Conservation (phyloP, 2,329 filamentous ascomycete species). For the Arthrobotrys musiformis region DNA sequence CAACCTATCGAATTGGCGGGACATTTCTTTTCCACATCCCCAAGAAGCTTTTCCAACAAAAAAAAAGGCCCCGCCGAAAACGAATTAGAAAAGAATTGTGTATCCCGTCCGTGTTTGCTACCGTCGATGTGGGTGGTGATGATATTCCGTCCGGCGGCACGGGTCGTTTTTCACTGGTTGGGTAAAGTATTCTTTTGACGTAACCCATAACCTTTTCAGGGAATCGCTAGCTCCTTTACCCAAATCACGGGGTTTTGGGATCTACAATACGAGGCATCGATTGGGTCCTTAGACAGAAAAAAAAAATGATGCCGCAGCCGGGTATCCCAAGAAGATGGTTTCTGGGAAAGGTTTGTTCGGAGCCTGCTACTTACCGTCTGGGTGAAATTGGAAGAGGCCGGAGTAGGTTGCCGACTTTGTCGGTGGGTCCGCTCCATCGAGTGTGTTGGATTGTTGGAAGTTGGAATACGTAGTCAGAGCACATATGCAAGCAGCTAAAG, state of each 20-base stretch:
- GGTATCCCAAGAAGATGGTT: conserved; percentile 37
- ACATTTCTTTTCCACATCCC: too few species aligned
- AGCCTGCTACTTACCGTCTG: background rate
- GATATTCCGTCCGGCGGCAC: conserved; percentile 33
- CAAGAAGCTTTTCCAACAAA: conserved; percentile 11
- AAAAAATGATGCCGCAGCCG: conserved; percentile 5
- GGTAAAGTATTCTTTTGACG: conserved; percentile 23
- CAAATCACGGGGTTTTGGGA: conserved; percentile 52
- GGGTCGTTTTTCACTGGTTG: conserved; percentile 43
- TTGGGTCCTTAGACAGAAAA: conserved; percentile 26
- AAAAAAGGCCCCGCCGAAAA: background rate
- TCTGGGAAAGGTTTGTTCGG: conserved; percentile 30
- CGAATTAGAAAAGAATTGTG: too few species aligned
- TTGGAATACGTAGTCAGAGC: conserved; percentile 15
- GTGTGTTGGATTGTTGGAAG: conserved; percentile 52
- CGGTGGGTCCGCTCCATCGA: conserved; percentile 18
- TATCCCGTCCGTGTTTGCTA: conserved; percentile 29
- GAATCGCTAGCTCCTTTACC: conserved; percentile 36
- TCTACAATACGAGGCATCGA: conserved; percentile 19
- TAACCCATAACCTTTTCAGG: conserved; percentile 37
- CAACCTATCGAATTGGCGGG: conserved; percentile 1
- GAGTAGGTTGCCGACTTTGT: conserved; percentile 23
- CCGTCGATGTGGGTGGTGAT: conserved; percentile 5
- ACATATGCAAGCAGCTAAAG: conserved; percentile 7
- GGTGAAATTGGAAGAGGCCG: background rate